These are phyloP conservation scores for Prunus mira DNA, from an alignment of 306 rosid genomes.

Conservation along the genomic window DNA sequence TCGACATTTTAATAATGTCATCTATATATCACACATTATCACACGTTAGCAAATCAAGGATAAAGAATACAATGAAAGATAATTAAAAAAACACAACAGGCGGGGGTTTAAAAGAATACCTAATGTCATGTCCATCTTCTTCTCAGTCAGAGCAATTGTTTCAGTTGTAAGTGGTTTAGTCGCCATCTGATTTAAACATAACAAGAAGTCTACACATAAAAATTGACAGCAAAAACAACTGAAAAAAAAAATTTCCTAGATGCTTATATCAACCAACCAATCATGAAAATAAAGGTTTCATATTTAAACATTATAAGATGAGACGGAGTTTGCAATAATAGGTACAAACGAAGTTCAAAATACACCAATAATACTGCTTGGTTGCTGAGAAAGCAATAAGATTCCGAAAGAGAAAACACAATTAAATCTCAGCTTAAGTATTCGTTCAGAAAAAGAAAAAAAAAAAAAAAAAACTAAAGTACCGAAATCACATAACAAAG, in stretches of 20 bases:
- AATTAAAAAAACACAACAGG: not conserved
- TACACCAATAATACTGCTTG: not conserved
- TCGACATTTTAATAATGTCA: constrained; percentile 82
- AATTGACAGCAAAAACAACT: not conserved
- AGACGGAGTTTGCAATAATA: not conserved
- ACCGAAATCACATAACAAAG: not conserved
- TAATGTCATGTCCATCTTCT: constrained; percentile 95
- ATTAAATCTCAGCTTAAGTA: not conserved
- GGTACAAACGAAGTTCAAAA: not conserved
- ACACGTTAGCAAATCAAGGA: not conserved
- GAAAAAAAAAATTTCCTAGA: not conserved
- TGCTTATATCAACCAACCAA: not conserved
- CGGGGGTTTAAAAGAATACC: constrained; percentile 33
- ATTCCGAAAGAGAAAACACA: not conserved
- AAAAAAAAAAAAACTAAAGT: not conserved
- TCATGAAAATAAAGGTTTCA: not conserved
- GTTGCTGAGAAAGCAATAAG: not conserved
- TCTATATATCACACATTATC: constrained; percentile 33
- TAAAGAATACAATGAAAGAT: not conserved
- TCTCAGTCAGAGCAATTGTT: constrained; percentile 87
- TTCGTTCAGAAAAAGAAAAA: not conserved
- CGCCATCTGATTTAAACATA: constrained; percentile 53
- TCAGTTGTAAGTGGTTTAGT: constrained; percentile 68
- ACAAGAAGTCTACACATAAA: not conserved
- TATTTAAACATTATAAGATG: not conserved